Conservation (phyloP, 2,329 filamentous ascomycete species). For the Pestalotiopsis sp. region DNA sequence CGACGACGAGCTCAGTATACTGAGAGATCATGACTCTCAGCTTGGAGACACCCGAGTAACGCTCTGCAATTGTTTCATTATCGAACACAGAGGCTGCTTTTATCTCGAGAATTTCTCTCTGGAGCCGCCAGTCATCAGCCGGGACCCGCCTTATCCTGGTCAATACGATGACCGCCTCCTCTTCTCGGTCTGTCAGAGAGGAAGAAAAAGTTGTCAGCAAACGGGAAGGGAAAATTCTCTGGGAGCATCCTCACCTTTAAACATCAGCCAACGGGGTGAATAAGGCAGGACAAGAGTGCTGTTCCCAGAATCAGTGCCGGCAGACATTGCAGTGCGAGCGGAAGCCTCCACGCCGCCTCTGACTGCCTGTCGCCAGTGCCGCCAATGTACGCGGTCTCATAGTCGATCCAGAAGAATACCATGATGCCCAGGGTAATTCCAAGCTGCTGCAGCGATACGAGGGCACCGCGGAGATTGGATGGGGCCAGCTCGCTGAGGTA, state of each 20-base stretch:
- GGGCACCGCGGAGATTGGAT: constrained; percentile 45
- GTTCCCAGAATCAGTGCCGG: constrained; percentile 44
- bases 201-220: constrained; percentile 10
- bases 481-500: constrained; percentile 44
- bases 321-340: constrained; percentile 50
- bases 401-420: constrained; percentile 42
- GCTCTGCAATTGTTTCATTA: constrained; percentile 24
- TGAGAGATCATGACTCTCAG: constrained; percentile 30
- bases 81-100: constrained; percentile 39
- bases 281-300: constrained; percentile 26
- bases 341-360: constrained; percentile 44
- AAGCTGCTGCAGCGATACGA: constrained; percentile 43
- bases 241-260: background rate
- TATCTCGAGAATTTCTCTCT: constrained; percentile 34
- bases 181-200: constrained; percentile 20
- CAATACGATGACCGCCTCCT: constrained; percentile 30
- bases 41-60: constrained; percentile 30
- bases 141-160: constrained; percentile 33
- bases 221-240: too few relatives aligned
- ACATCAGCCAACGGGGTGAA: constrained; percentile 35
- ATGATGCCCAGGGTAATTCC: constrained; percentile 43
- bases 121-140: constrained; percentile 28
- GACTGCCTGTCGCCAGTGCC: constrained; percentile 46
- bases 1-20: constrained; percentile 30
- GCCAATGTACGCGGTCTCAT: constrained; percentile 40